phyloP scores from a whole-genome alignment of 768 basidiomycete species.

The Lentinula guzmanii region DNA sequence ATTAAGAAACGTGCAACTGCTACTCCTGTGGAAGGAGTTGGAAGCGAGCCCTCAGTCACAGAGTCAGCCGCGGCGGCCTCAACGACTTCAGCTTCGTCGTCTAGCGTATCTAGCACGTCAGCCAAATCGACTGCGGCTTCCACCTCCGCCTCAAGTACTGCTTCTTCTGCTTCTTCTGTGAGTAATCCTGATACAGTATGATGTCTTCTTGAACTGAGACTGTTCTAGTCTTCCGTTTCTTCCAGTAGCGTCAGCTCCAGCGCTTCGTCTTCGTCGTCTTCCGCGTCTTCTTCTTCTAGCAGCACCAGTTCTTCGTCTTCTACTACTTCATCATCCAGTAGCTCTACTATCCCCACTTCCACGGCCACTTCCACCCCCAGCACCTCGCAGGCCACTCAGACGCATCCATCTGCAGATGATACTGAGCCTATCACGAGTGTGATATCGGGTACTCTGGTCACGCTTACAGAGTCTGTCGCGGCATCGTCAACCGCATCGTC shows the following conservation, averaged over 20 bases:
- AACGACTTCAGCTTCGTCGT: neutral
- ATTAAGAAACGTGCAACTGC: constrained; percentile 33
- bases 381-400: neutral
- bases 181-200: neutral
- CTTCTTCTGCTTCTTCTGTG: neutral
- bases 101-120: constrained; percentile 2
- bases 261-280: neutral
- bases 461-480: constrained; percentile 16
- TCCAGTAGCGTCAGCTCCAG: neutral
- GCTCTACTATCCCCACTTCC: neutral
- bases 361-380: neutral
- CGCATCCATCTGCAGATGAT: neutral
- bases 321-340: neutral
- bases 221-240: neutral
- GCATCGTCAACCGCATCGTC: constrained; percentile 21
- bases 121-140: constrained; percentile 3
- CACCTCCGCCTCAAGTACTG: neutral
- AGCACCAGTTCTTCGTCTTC: constrained; percentile 2
- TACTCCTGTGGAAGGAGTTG: constrained; percentile 11
- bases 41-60: constrained; percentile 9
- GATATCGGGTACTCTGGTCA: constrained; percentile 9
- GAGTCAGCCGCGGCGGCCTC: neutral
- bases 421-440: constrained; percentile 11
- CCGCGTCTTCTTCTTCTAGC: neutral
- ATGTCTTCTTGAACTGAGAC: neutral